These are phyloP conservation scores for Jaltomata sinuosa DNA, from an alignment of 257 asterid genomes.

Conservation along the genomic window DNA sequence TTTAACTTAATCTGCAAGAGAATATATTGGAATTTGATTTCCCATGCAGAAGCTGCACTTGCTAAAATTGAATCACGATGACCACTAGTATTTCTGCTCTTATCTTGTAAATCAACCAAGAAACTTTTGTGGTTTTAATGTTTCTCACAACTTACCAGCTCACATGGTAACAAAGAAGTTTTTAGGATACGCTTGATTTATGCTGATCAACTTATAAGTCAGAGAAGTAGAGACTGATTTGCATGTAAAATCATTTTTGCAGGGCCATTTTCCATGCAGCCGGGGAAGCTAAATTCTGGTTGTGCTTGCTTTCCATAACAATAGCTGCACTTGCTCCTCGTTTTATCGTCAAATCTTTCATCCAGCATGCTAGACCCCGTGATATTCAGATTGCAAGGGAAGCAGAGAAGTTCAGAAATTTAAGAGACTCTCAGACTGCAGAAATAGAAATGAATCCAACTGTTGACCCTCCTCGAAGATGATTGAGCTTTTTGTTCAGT, in stretches of 20 bases:
- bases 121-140: neutral
- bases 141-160: neutral
- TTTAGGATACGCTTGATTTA: neutral
- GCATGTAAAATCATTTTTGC: conserved; percentile 12
- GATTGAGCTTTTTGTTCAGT: neutral
- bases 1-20: neutral
- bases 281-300: conserved; percentile 55
- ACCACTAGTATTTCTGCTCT: neutral
- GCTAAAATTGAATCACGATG: neutral
- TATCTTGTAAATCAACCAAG: neutral
- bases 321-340: conserved; percentile 74
- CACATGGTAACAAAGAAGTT: neutral
- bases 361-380: conserved; percentile 38
- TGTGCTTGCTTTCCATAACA: conserved; percentile 53
- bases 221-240: neutral
- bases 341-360: conserved; percentile 44
- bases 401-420: conserved; percentile 50
- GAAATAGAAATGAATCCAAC: conserved; percentile 65
- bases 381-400: conserved; percentile 80
- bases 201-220: neutral
- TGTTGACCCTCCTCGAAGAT: conserved; percentile 31
- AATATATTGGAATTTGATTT: neutral
- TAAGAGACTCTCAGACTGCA: conserved; percentile 13
- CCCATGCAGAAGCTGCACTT: neutral
- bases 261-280: conserved; percentile 88